These are phyloP conservation scores for Passalora sequoiae DNA, from an alignment of 2,329 filamentous ascomycete species.

Conservation along the genomic window DNA sequence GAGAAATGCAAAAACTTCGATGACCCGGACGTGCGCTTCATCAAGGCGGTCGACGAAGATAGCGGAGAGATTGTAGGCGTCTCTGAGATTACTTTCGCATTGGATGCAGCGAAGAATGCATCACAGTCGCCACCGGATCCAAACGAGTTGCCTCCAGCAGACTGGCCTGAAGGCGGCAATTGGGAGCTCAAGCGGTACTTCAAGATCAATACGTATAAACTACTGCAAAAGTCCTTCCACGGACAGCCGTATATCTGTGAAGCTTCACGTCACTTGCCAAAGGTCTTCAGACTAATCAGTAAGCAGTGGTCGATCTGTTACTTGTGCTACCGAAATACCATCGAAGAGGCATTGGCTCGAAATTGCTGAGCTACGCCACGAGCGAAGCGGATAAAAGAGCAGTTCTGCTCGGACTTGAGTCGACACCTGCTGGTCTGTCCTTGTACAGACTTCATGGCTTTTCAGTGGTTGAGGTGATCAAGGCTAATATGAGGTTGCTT, in stretches of 20 bases:
- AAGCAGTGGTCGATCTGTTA: slow-evolving; percentile 8
- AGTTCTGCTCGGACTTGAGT: slow-evolving; percentile 11
- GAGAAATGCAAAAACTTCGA: slow-evolving; percentile 13
- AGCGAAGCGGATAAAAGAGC: slow-evolving; percentile 7
- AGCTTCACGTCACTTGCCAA: background rate
- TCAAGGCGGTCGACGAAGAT: slow-evolving; percentile 23
- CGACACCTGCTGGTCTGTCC: slow-evolving; percentile 9
- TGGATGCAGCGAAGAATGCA: slow-evolving; percentile 15
- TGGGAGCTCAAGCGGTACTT: slow-evolving; percentile 23
- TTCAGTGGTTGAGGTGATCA: slow-evolving; percentile 14
- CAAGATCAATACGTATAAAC: slow-evolving; percentile 15
- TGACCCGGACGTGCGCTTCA: slow-evolving; percentile 10
- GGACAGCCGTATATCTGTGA: slow-evolving; percentile 22
- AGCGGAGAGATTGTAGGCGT: slow-evolving; percentile 20
- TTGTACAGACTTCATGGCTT: slow-evolving; percentile 12
- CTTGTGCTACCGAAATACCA: slow-evolving; percentile 7
- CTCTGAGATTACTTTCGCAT: slow-evolving; percentile 21
- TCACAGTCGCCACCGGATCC: slow-evolving; percentile 2
- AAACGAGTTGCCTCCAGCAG: slow-evolving; percentile 17
- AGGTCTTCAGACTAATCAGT: background rate
- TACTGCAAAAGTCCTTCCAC: slow-evolving; percentile 13
- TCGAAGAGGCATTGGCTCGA: slow-evolving; percentile 9
- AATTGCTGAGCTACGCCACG: slow-evolving; percentile 5
- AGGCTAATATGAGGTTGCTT: slow-evolving; percentile 25
- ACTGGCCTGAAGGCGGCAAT: slow-evolving; percentile 23